Conservation (phyloP, 2,329 filamentous ascomycete genomes). For the Calonectria multiphialidica region DNA sequence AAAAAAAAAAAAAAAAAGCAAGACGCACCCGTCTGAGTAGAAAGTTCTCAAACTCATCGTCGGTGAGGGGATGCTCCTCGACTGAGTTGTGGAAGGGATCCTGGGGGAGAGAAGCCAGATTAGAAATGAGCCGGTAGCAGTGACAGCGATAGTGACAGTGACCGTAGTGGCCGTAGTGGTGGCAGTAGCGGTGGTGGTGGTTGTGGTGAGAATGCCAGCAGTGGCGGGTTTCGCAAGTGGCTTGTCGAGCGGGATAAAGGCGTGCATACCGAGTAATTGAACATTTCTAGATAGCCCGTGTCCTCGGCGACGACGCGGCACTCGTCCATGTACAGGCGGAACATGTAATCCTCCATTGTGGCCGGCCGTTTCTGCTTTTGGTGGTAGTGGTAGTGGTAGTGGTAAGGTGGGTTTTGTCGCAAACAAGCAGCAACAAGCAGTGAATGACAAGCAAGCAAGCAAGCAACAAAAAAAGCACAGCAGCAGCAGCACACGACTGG, state of each 20-base stretch:
- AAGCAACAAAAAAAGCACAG: too few species aligned
- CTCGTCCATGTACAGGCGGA: constrained; percentile 59
- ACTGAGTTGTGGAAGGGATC: constrained; percentile 61
- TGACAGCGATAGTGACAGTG: too few species aligned
- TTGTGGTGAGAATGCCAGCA: too few species aligned
- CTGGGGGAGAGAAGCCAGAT: constrained; percentile 45
- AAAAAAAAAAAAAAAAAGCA: not conserved
- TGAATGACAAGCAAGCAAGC: too few species aligned
- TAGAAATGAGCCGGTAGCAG: not conserved
- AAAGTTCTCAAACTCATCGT: constrained; percentile 71
- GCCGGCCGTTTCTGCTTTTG: not conserved
- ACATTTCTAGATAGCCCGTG: constrained; percentile 69
- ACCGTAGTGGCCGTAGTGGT: too few species aligned
- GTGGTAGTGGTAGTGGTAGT: not conserved
- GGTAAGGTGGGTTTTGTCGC: not conserved
- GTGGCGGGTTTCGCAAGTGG: not conserved
- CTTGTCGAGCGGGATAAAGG: not conserved
- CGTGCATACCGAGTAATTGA: constrained; percentile 67
- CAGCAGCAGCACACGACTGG: not conserved
- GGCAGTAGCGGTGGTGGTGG: too few species aligned
- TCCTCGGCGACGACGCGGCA: constrained; percentile 63
- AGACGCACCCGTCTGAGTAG: constrained; percentile 60
- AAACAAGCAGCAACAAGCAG: too few species aligned
- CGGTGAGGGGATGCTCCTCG: constrained; percentile 64
- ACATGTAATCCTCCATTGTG: constrained; percentile 71